Conservation (phyloP, 1,284 basidiomycete species). For the Puccinia polysora region DNA sequence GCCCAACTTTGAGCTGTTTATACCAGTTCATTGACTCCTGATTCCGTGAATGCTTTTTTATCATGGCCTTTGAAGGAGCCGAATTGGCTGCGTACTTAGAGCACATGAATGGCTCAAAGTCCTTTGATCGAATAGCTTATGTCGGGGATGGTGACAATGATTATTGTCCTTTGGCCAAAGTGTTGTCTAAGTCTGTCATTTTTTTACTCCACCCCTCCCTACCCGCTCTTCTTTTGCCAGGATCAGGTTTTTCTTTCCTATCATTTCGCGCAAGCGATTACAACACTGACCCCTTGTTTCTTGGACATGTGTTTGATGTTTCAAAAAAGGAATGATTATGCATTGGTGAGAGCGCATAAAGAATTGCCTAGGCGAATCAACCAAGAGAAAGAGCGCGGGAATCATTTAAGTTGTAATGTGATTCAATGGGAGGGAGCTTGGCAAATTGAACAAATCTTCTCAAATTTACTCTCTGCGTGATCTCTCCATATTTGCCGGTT, state of each 20-base stretch:
- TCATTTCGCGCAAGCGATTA: too few species aligned
- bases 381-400: slow-evolving; percentile 45
- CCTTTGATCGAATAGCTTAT: slow-evolving; percentile 52
- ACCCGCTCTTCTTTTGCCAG: not conserved
- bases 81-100: slow-evolving; percentile 51
- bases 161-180: slow-evolving; percentile 48
- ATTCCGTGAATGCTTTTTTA: too few species aligned
- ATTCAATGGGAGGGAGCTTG: slow-evolving; percentile 24
- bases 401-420: not conserved
- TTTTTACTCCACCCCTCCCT: not conserved
- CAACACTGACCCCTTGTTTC: too few species aligned
- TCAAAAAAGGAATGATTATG: slow-evolving; percentile 8
- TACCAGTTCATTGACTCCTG: not conserved
- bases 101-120: not conserved
- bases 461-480: too few species aligned
- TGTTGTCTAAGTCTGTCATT: slow-evolving; percentile 8
- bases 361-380: slow-evolving; percentile 51
- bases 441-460: slow-evolving; percentile 31
- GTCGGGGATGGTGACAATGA: slow-evolving; percentile 54
- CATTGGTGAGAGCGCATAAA: slow-evolving; percentile 50
- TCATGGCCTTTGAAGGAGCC: too few species aligned
- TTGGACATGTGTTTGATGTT: slow-evolving; percentile 42
- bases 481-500: too few species aligned
- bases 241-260: slow-evolving; percentile 43
- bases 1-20: not conserved